Evolutionary conservation across 2,329 filamentous ascomycete species (phyloP), one percentile per base, ranked within the genome.

Genomic region (Septoria petroselini): DNA sequence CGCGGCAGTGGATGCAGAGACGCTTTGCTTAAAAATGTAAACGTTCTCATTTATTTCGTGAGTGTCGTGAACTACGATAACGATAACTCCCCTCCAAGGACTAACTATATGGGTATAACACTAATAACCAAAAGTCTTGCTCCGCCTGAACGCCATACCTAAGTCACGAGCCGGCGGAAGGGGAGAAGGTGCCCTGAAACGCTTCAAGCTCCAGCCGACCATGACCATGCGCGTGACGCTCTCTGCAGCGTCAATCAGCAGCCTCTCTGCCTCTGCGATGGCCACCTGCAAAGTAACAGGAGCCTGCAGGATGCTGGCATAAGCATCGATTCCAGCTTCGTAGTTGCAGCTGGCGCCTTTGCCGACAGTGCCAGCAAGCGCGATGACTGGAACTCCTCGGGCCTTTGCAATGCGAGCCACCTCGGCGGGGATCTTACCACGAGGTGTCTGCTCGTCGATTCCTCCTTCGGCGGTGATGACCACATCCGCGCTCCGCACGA

Each of bases 401-500:
- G 65, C 63, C 58, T 72, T 74, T 2, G 76, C 76, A 7, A 74
- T 68, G 44, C 69, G 65, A 7, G 75, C 76, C 19, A 80, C 70
- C 58, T 79, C 76, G 2, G 71, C 75, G 7, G 77, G 76, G 54
- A 79, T 77, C 59, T 79, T 79, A 2, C 76, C 77, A 35, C 69
- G 65, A 0, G 75, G 71, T 0, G 75, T 77, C 54, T 79, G 76
- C 38, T 71, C 69, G 54, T 79, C 77, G 12, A 79, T 70, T 7
- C 74, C 73, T 1, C 77, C 76, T 57, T 80, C 77, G 1, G 75
- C 76, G 0, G 76, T 79, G 54, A 79, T 67, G 0, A 78, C 73
- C 6, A 79, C 67, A 50, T 79, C 72, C 54, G 73, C 76, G 21
- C 71, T 61, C 11, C 71, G 68, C 45, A 79, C 73, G 3, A 77